A percentile compares a stretch with the other conserved stretches of the same genome.
Evolutionary conservation across 805 yeast genomes (phyloP).

Genomic region (Ogataea nonfermentans): DNA sequence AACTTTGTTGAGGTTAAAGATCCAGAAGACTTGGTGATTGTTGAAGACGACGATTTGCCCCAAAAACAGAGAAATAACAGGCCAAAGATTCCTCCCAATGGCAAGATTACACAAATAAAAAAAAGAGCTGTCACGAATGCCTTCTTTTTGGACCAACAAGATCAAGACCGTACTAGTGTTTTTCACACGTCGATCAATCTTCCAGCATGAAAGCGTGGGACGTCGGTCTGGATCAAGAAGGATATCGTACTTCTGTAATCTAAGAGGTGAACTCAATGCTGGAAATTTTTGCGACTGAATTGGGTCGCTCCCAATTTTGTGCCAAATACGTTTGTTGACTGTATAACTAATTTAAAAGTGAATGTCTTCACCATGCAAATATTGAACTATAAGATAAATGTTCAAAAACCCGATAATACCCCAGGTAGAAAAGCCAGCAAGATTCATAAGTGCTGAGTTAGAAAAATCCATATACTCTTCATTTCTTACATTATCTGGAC

Average conservation of each 20-base stretch:
- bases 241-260: too few species aligned
- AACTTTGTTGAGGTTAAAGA: slow-evolving; percentile 26
- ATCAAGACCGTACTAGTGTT: neutral
- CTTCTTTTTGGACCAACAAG: slow-evolving; percentile 49
- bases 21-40: slow-evolving; percentile 46
- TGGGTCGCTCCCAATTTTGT: too few species aligned
- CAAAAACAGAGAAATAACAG: slow-evolving; percentile 70
- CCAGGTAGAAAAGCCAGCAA: slow-evolving; percentile 61
- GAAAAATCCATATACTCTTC: slow-evolving; percentile 48
- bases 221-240: too few species aligned
- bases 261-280: too few species aligned
- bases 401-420: slow-evolving; percentile 68
- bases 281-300: too few species aligned
- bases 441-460: slow-evolving; percentile 58
- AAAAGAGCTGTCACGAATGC: slow-evolving; percentile 56
- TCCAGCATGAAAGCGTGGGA: too few species aligned
- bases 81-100: slow-evolving; percentile 87
- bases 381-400: slow-evolving; percentile 45
- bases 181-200: too few species aligned
- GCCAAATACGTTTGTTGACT: neutral
- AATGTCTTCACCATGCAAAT: slow-evolving; percentile 35
- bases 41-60: slow-evolving; percentile 86
- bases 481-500: slow-evolving; percentile 14
- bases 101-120: slow-evolving; percentile 71
- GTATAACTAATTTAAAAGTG: slow-evolving; percentile 25